phyloP scores from a whole-genome alignment of 2,329 filamentous ascomycete genomes.

The Exophiala phaeomuriformis region DNA sequence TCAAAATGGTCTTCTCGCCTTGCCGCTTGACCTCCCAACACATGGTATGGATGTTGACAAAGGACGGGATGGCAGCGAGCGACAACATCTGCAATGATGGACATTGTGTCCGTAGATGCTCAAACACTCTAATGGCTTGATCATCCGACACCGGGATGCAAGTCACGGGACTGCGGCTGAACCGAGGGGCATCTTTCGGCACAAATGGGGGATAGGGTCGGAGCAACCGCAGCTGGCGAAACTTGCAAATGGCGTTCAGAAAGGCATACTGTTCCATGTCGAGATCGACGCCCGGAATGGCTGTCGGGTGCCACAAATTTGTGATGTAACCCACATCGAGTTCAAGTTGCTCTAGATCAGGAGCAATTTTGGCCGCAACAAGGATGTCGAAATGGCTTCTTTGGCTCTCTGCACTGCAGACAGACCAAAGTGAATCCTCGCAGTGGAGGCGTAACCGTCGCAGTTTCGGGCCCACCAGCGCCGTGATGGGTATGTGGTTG shows the following conservation, averaged over 20 bases:
- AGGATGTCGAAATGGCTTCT: constrained; percentile 19
- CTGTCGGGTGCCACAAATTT: constrained; percentile 26
- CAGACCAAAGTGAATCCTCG: constrained; percentile 10
- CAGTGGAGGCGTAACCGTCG: constrained; percentile 18
- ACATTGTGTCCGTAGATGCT: constrained; percentile 20
- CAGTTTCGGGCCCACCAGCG: constrained; percentile 14
- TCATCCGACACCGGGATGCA: constrained; percentile 19
- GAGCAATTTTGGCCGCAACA: constrained; percentile 14
- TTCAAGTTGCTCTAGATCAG: constrained; percentile 23
- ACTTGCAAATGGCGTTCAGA: constrained; percentile 22
- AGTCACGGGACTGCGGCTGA: constrained; percentile 1
- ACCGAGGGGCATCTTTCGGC: constrained; percentile 6
- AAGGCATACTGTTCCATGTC: constrained; percentile 25
- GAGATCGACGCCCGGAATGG: constrained; percentile 26
- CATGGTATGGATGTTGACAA: constrained; percentile 22
- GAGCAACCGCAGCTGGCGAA: constrained; percentile 21
- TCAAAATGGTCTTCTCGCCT: constrained; percentile 23
- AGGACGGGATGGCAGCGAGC: constrained; percentile 17
- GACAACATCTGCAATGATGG: constrained; percentile 19
- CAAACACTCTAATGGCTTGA: constrained; percentile 26
- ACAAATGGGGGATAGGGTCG: constrained; percentile 26
- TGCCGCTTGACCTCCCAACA: constrained; percentile 22
- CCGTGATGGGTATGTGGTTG: constrained; percentile 21
- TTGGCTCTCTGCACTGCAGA: constrained; percentile 15
- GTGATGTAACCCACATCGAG: constrained; percentile 25